Evolutionary conservation across 2,329 filamentous ascomycete species (phyloP).

Genomic region (Aspergillus thermomutatus): DNA sequence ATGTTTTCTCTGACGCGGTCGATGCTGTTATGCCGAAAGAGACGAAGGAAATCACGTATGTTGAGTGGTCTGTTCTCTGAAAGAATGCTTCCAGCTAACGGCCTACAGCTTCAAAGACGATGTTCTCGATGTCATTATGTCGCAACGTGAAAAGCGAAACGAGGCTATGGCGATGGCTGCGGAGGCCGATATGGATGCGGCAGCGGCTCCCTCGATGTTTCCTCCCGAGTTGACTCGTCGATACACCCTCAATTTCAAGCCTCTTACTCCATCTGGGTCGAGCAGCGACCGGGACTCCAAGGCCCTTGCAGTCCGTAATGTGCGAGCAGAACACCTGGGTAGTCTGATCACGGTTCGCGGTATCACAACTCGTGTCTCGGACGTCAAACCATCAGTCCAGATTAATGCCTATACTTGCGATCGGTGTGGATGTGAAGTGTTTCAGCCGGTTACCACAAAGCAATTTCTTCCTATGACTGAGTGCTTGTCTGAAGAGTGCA

Average conservation of each 20-base stretch:
- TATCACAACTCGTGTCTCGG: slow-evolving; percentile 91
- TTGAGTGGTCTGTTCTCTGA: slow-evolving; percentile 2
- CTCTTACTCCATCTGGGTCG: slow-evolving; percentile 68
- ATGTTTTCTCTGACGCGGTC: slow-evolving; percentile 82
- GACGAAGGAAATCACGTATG: slow-evolving; percentile 71
- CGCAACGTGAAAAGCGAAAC: slow-evolving; percentile 82
- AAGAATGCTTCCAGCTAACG: slow-evolving; percentile 17
- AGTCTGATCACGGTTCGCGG: slow-evolving; percentile 90
- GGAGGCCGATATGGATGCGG: slow-evolving; percentile 63
- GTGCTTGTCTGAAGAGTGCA: slow-evolving; percentile 88
- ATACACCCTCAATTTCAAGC: slow-evolving; percentile 96
- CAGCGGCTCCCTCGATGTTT: slow-evolving; percentile 71
- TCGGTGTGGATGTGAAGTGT: slow-evolving; percentile 92
- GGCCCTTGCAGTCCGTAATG: slow-evolving; percentile 83
- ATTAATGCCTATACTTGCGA: slow-evolving; percentile 98
- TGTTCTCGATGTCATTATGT: slow-evolving; percentile 94
- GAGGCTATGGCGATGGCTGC: slow-evolving; percentile 67
- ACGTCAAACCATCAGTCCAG: slow-evolving; percentile 95
- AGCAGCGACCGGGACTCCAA: slow-evolving; percentile 58
- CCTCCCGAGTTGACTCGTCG: slow-evolving; percentile 87
- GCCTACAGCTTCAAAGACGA: slow-evolving; percentile 85
- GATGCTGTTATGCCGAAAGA: slow-evolving; percentile 82
- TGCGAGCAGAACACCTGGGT: slow-evolving; percentile 88
- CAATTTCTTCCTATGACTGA: slow-evolving; percentile 83
- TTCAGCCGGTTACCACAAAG: slow-evolving; percentile 89